Base-by-base conservation (phyloP, 257 asterid species). In the Striga asiatica region DNA sequence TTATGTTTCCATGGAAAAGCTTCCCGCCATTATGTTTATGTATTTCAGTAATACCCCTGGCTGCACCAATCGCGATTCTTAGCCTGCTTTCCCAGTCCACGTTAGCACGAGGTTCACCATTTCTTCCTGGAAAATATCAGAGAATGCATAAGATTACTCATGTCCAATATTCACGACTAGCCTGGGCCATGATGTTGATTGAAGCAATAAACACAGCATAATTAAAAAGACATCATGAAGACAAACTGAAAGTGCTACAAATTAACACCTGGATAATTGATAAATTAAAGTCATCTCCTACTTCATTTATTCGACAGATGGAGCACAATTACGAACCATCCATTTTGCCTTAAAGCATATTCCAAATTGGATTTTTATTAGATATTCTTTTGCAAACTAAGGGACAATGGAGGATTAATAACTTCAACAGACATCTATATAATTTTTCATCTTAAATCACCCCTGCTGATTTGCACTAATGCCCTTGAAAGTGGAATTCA, bases 1-100 rank as follows among this genome's bases (percentile, higher is more conserved):
- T 72, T 23, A 72, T 29, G 47, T 67, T 72, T 63, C 74, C 77
- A 53, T 62, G 74, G 61, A 53, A 53, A 38, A 72, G 61, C 20
- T 45, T 58, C 45, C 63, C 50, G 13, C 56, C 58, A 9, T 45
- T 8, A 0, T 61, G 25, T 14, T 5, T 27, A 59, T 67, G 74
- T 42, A 71, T 61, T 1, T 52, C 37, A 14, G 63, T 54, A 45
- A 66, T 28, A 34, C 76, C 76, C 49, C 37, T 56, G 0, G 76
- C 73, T 31, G 69, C 76, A 54, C 72, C 72, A 5, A 71, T 27
- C 0, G 58, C 76, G 25, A 61, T 60, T 31, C 19, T 60, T 6
- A 50, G 39, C 46, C 77, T 43, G 29, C 46, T 56, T 32, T 16
- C 28, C 77, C 70, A 66, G 45, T 57, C 60, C 3, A 71, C 23